phyloP scores from a whole-genome alignment of 441 rosid species.

The Arabidopsis lyrata region DNA sequence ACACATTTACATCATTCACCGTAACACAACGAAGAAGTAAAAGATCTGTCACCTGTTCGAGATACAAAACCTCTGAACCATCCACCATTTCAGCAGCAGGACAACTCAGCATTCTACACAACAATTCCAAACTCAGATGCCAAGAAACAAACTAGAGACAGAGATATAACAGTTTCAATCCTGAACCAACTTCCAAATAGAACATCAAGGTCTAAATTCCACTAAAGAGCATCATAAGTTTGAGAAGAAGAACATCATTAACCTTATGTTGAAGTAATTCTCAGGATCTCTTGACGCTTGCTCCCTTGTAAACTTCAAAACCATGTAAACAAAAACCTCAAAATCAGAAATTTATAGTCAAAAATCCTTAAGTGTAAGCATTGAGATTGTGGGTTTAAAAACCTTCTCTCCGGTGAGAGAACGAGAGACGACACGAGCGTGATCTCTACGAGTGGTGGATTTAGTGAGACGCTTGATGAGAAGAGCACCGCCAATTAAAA shows the following conservation, averaged over 20 bases:
- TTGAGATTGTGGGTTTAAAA: background rate
- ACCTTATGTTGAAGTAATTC: slow-evolving; percentile 94
- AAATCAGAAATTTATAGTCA: background rate
- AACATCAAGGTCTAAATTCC: background rate
- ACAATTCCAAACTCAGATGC: slow-evolving; percentile 24
- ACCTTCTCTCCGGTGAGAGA: slow-evolving; percentile 90
- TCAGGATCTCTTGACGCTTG: slow-evolving; percentile 92
- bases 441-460: slow-evolving; percentile 95
- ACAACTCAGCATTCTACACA: slow-evolving; percentile 75
- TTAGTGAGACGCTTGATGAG: slow-evolving; percentile 85
- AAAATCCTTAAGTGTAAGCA: slow-evolving; percentile 2
- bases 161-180: background rate
- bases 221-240: background rate
- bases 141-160: background rate
- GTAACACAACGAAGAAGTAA: slow-evolving; percentile 2
- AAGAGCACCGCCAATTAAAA: slow-evolving; percentile 78
- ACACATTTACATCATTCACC: background rate
- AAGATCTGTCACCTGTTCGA: slow-evolving; percentile 69
- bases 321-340: slow-evolving; percentile 11
- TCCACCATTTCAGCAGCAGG: slow-evolving; percentile 93
- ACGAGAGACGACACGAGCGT: slow-evolving; percentile 73
- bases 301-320: slow-evolving; percentile 69
- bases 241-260: slow-evolving; percentile 6
- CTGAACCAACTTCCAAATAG: slow-evolving; percentile 4
- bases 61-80: slow-evolving; percentile 84